These are phyloP conservation scores for Fusarium cyanostomum DNA, from an alignment of 2,329 filamentous ascomycete species.

Conservation along the genomic window DNA sequence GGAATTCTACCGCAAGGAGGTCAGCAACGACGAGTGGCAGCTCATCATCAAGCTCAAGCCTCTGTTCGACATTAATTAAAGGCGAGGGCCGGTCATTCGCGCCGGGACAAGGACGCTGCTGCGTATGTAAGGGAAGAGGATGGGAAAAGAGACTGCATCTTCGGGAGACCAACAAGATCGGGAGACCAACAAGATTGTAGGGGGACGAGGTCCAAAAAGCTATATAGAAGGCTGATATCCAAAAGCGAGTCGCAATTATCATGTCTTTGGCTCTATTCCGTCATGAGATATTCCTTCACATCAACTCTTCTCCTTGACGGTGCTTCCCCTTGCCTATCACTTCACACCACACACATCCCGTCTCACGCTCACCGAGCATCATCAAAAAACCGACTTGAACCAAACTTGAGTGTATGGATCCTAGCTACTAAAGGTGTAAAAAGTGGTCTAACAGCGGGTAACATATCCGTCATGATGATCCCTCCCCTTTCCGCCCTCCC, in stretches of 20 bases:
- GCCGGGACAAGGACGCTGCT: slow-evolving; percentile 16
- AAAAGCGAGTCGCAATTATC: slow-evolving; percentile 18
- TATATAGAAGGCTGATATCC: slow-evolving; percentile 18
- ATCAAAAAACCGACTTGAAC: slow-evolving; percentile 16
- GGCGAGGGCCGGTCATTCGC: background rate
- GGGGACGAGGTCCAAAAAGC: background rate
- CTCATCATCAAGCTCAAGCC: slow-evolving; percentile 96
- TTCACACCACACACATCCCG: background rate
- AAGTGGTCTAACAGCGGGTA: slow-evolving; percentile 44
- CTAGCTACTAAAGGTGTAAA: slow-evolving; percentile 43
- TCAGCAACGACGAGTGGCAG: slow-evolving; percentile 92
- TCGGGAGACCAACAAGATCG: slow-evolving; percentile 3
- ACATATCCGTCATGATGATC: slow-evolving; percentile 46
- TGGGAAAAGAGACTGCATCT: slow-evolving; percentile 22
- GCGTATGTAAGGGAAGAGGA: slow-evolving; percentile 7
- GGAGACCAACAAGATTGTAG: slow-evolving; percentile 5
- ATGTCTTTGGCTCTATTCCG: background rate
- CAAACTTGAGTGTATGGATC: slow-evolving; percentile 42
- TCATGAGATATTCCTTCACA: background rate
- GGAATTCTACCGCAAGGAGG: slow-evolving; percentile 90
- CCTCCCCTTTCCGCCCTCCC: slow-evolving; percentile 22
- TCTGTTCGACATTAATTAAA: slow-evolving; percentile 84
- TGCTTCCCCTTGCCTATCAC: background rate
- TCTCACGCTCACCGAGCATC: background rate
- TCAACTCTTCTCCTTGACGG: too few species aligned